Evolutionary conservation across 2,329 filamentous ascomycete genomes (phyloP).

Genomic region (Zalaria sp.): DNA sequence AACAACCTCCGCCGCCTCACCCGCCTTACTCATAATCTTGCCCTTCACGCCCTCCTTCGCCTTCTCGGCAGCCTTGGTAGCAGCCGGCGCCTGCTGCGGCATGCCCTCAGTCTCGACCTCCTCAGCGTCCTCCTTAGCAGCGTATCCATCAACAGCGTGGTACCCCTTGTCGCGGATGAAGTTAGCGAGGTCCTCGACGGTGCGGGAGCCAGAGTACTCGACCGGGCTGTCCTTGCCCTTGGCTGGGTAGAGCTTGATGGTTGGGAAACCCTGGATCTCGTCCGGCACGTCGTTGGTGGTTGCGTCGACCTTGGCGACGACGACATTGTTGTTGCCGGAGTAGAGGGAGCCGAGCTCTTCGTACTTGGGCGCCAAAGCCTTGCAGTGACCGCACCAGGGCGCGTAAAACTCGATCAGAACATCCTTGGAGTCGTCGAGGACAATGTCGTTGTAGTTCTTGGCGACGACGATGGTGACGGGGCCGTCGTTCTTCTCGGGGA

Average conservation of each 20-base stretch:
- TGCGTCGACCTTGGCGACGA: constrained; percentile 82
- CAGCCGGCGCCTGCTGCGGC: constrained; percentile 30
- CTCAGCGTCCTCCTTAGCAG: constrained; percentile 40
- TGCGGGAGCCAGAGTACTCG: constrained; percentile 77
- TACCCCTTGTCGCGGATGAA: constrained; percentile 96
- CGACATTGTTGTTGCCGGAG: constrained; percentile 43
- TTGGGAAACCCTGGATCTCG: constrained; percentile 94
- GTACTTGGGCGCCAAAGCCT: constrained; percentile 54
- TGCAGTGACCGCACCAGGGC: constrained; percentile 64
- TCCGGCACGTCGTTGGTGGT: constrained; percentile 94
- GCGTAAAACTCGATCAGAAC: constrained; percentile 98
- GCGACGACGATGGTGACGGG: constrained; percentile 80
- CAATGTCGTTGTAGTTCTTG: constrained; percentile 82
- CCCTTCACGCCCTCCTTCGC: constrained; percentile 15
- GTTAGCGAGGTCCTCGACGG: constrained; percentile 76
- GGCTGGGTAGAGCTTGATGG: constrained; percentile 95
- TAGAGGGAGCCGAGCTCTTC: constrained; percentile 48
- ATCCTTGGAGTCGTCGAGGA: constrained; percentile 90
- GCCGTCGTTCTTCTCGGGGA: constrained; percentile 86
- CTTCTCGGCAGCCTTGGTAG: constrained; percentile 12
- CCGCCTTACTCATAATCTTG: constrained; percentile 13
- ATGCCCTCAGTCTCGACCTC: constrained; percentile 32
- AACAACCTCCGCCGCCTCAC: constrained; percentile 18
- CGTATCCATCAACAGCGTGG: constrained; percentile 55
- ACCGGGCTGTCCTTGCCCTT: constrained; percentile 74